Conservation (phyloP, 176 grass and related monocot genomes). For the Oryza brachyantha region DNA sequence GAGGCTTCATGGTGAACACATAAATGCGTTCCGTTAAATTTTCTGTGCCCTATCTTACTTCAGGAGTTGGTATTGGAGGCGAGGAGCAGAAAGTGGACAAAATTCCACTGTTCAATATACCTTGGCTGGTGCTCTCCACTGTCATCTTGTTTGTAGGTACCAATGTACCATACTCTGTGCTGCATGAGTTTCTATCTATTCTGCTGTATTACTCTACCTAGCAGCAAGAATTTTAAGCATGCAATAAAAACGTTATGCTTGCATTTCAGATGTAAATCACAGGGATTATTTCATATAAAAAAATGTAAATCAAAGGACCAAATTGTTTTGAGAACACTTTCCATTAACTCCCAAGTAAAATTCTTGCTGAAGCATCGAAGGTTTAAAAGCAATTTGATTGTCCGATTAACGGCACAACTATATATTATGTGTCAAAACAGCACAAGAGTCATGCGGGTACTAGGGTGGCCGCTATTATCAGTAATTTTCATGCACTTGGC, state of each 20-base stretch:
- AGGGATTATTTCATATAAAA: background rate
- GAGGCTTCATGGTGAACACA: background rate
- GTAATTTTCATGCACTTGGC: background rate
- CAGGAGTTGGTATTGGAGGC: constrained; percentile 95
- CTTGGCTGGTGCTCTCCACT: constrained; percentile 75
- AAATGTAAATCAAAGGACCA: too few relatives aligned
- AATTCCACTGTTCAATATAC: constrained; percentile 77
- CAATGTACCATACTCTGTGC: constrained; percentile 48
- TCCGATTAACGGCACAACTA: background rate
- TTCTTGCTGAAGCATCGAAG: background rate
- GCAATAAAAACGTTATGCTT: background rate
- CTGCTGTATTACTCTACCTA: background rate
- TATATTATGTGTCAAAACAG: background rate
- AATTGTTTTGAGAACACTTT: background rate
- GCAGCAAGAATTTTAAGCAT: background rate
- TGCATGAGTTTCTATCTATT: constrained; percentile 11
- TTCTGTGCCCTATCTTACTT: constrained; percentile 16
- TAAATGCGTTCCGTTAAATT: constrained; percentile 2
- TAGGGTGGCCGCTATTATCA: constrained; percentile 8
- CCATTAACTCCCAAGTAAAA: background rate
- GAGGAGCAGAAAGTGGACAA: constrained; percentile 83
- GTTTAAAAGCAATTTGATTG: background rate
- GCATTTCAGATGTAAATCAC: background rate
- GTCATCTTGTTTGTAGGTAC: constrained; percentile 99
- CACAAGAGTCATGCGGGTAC: background rate